A percentile compares a stretch with the other conserved stretches of the same genome.
Evolutionary conservation across 2,329 filamentous ascomycete genomes (phyloP).

Genomic region (Thielaviopsis musarum): DNA sequence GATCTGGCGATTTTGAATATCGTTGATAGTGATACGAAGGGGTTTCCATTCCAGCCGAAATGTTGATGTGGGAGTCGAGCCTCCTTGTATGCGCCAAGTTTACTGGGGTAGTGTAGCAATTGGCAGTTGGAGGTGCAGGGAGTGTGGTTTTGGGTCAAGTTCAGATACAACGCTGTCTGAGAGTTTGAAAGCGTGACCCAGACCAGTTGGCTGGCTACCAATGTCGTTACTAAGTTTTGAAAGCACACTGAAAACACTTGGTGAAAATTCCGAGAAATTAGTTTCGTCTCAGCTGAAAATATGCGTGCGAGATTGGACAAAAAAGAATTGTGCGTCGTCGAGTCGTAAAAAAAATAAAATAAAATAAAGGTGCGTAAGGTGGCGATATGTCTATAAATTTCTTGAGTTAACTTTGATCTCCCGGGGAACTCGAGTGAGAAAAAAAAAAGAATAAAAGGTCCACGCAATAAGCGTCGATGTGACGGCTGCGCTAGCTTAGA

Average conservation of each 20-base stretch:
- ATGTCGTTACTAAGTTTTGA: neutral
- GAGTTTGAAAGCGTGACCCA: neutral
- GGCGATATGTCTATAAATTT: neutral
- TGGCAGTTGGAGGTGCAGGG: neutral
- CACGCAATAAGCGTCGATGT: neutral
- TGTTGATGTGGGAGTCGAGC: neutral
- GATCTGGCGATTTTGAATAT: conserved; percentile 9
- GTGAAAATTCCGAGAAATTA: neutral
- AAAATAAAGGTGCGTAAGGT: neutral
- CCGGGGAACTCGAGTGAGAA: neutral
- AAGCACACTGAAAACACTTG: neutral
- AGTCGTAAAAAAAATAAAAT: neutral
- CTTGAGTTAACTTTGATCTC: neutral
- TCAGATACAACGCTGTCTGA: neutral
- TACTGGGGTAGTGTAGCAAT: neutral
- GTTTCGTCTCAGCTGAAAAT: neutral
- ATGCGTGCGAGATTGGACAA: neutral
- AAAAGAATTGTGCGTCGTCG: neutral
- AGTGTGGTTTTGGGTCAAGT: neutral
- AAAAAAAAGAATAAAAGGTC: neutral
- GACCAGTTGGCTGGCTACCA: neutral
- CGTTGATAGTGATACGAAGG: conserved; percentile 2
- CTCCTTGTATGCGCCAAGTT: neutral
- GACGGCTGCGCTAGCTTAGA: neutral
- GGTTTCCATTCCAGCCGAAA: conserved; percentile 4